These are phyloP conservation scores for Nakataea oryzae DNA, from an alignment of 2,329 filamentous ascomycete species.

Conservation along the genomic window DNA sequence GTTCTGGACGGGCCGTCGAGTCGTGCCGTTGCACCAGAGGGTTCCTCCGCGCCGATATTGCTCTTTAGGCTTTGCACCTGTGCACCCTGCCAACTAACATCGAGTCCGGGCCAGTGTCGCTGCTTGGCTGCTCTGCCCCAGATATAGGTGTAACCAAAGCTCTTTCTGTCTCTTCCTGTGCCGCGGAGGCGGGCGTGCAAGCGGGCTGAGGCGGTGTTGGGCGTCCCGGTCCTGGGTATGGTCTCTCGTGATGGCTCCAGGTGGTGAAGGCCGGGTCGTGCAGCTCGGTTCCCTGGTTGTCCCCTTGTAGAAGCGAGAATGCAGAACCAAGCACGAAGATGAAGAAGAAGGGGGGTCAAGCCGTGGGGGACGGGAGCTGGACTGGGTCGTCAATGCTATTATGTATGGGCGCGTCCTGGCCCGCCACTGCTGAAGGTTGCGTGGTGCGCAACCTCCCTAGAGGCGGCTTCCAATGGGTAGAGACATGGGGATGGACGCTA, in stretches of 20 bases:
- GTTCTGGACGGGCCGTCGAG: neutral
- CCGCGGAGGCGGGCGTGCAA: neutral
- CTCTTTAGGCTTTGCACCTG: neutral
- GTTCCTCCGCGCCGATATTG: neutral
- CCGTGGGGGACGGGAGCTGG: neutral
- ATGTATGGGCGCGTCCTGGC: neutral
- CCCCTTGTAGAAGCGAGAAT: neutral
- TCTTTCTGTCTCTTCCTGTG: neutral
- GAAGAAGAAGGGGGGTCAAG: neutral
- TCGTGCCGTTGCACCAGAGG: neutral
- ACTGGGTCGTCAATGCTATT: neutral
- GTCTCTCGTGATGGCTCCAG: neutral
- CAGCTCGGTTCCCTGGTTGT: neutral
- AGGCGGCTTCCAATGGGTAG: neutral
- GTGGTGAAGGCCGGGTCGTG: neutral
- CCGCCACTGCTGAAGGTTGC: neutral
- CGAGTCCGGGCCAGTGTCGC: neutral
- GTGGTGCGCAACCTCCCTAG: neutral
- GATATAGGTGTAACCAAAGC: neutral
- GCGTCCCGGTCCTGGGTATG: neutral
- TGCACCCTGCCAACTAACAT: neutral
- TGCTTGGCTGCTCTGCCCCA: neutral
- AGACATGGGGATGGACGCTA: neutral
- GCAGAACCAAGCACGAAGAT: neutral
- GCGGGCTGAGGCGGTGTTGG: neutral